phyloP scores from a whole-genome alignment of 305 asterid species.

The Andrographis paniculata region DNA sequence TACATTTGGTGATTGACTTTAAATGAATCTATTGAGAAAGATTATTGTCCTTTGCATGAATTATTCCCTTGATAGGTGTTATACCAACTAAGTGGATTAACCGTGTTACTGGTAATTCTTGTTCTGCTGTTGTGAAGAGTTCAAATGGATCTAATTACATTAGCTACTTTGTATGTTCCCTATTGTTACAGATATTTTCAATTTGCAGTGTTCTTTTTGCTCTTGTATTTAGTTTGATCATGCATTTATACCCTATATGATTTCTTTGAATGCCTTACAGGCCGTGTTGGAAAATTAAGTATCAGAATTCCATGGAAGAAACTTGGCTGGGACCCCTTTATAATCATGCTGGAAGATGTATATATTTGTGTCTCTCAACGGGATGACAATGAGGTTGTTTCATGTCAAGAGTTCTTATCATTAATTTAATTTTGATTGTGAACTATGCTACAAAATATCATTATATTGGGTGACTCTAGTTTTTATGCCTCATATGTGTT shows the following conservation, averaged over 20 bases:
- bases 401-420: too few species aligned
- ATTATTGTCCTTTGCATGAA: conserved; percentile 4
- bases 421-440: too few species aligned
- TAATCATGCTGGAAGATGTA: conserved; percentile 77
- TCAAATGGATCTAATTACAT: too few species aligned
- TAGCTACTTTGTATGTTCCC: not conserved
- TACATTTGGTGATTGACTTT: conserved; percentile 7
- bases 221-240: not conserved
- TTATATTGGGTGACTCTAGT: not conserved
- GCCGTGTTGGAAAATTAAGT: conserved; percentile 86
- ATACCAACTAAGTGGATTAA: too few species aligned
- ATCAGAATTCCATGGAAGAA: conserved; percentile 97
- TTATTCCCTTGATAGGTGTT: not conserved
- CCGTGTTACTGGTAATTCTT: too few species aligned
- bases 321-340: conserved; percentile 96
- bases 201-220: conserved; percentile 5
- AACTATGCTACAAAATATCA: conserved; percentile 6
- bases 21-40: conserved; percentile 1
- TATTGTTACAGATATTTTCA: not conserved
- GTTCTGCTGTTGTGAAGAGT: too few species aligned
- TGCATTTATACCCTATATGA: conserved; percentile 10
- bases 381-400: conserved; percentile 86
- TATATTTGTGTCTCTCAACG: conserved; percentile 67
- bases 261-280: conserved; percentile 32
- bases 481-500: conserved; percentile 9